These are phyloP conservation scores for Erythrophleum fordii DNA, from an alignment of 306 rosid species.

Conservation along the genomic window DNA sequence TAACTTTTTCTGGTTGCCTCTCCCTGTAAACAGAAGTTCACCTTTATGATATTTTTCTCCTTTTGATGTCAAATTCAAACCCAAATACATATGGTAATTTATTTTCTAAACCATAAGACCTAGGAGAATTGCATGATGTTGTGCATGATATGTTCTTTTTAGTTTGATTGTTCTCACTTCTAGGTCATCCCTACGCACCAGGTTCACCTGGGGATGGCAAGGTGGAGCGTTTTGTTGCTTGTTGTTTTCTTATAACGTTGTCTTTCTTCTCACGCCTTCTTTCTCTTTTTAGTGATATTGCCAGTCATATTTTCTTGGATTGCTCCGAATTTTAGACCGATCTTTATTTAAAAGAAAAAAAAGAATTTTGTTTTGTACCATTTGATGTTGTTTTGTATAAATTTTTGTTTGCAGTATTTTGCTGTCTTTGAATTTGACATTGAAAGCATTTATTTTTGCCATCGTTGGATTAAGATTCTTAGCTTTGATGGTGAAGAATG, in stretches of 20 bases:
- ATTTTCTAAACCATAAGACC: neutral
- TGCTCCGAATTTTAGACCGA: neutral
- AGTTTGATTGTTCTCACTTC: conserved; percentile 1
- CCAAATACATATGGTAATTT: neutral
- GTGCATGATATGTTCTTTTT: neutral
- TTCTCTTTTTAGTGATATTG: neutral
- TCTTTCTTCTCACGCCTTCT: neutral
- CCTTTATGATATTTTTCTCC: conserved; percentile 3
- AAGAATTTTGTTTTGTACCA: neutral
- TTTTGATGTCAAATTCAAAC: neutral
- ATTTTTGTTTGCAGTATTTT: neutral
- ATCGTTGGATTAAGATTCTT: neutral
- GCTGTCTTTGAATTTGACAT: neutral
- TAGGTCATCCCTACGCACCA: neutral
- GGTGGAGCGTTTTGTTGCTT: neutral
- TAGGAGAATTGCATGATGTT: conserved; percentile 5
- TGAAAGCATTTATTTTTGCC: neutral
- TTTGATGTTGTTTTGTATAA: neutral
- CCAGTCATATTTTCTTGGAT: neutral
- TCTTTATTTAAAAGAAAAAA: neutral
- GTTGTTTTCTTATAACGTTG: neutral
- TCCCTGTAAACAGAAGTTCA: neutral
- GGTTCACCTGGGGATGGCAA: neutral
- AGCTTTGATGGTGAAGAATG: conserved; percentile 22
- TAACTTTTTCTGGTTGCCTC: neutral